Conservation (phyloP, 2,329 filamentous ascomycete genomes). For the Aureobasidium sp. region DNA sequence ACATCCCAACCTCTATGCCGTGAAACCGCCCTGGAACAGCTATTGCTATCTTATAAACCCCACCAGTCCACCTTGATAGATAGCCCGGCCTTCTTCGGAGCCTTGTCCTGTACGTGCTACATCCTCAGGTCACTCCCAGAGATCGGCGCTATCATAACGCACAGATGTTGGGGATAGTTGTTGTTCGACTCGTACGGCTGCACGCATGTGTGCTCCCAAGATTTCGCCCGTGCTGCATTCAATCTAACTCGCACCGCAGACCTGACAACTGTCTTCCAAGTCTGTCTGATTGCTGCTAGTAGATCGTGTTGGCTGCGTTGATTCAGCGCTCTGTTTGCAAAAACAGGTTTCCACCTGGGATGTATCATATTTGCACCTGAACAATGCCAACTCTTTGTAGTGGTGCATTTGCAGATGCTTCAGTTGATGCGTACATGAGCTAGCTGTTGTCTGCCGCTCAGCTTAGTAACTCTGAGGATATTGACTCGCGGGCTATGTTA, state of each 20-base stretch:
- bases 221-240: background rate
- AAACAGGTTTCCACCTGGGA: background rate
- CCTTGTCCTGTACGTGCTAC: background rate
- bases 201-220: background rate
- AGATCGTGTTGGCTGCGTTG: background rate
- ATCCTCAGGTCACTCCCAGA: background rate
- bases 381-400: background rate
- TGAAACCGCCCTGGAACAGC: background rate
- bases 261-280: background rate
- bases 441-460: background rate
- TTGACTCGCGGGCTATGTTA: slow-evolving; percentile 42
- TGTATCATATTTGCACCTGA: background rate
- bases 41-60: background rate
- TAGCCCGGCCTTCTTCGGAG: background rate
- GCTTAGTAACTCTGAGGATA: slow-evolving; percentile 46
- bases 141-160: background rate
- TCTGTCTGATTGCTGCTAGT: background rate
- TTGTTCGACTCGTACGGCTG: background rate
- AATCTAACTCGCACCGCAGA: background rate
- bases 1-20: background rate
- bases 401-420: background rate
- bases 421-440: background rate
- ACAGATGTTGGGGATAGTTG: background rate
- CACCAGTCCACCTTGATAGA: background rate
- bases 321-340: background rate